Conservation (phyloP, 169 alveolate genomes). For the Neospora caninum region DNA sequence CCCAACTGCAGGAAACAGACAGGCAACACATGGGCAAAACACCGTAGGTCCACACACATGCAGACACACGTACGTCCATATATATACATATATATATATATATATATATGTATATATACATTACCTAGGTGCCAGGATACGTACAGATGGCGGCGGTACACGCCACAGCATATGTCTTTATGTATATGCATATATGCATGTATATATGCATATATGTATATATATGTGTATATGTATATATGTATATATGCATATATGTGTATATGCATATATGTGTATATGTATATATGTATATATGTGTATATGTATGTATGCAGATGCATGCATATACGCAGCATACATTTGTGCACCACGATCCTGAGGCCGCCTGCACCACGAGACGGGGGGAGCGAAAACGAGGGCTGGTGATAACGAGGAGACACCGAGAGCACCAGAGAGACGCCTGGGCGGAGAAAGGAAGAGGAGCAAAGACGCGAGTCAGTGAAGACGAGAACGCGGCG, state of each 20-base stretch:
- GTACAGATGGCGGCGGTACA: no score
- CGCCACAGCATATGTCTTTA: no score
- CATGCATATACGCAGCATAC: no score
- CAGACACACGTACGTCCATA: background rate
- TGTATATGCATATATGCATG: no score
- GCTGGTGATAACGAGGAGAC: no score
- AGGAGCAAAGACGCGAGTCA: background rate
- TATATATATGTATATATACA: no score
- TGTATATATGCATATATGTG: background rate
- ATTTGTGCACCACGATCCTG: no score
- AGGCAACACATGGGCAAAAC: background rate
- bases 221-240: no score
- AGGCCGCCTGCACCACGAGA: no score
- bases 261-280: background rate
- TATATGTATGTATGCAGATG: background rate
- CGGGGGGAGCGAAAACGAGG: no score
- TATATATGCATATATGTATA: no score
- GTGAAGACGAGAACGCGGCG: background rate
- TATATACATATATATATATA: no score
- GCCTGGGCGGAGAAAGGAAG: background rate
- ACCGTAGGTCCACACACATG: background rate
- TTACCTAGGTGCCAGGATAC: background rate
- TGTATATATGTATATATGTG: background rate
- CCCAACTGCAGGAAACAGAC: background rate
- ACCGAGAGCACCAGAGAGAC: background rate